Base-by-base conservation (phyloP, 495 filamentous ascomycete genomes). In the Aspergillus carlsbadensis region DNA sequence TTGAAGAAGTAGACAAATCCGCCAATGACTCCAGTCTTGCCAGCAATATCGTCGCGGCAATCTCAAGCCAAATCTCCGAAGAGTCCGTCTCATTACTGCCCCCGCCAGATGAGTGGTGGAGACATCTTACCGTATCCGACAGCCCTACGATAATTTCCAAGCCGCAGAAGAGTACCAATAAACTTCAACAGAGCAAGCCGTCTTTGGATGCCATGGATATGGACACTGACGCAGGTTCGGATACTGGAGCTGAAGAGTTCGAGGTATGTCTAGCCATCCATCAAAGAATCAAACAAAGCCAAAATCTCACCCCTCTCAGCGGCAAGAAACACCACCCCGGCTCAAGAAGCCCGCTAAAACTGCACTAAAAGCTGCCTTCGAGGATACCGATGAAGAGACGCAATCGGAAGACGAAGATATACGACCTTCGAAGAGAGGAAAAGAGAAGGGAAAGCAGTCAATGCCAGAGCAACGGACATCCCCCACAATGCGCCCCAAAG, bases 51-150 rank as follows among this genome's bases (percentile, higher is more conserved):
- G 35, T 68, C 1, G 47, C 63, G 20, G 70, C 70, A 24, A 20
- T 71, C n/a, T 52, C 61, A 24, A 35, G 13, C 7, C 36, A 35
- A 3, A 31, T 11, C 13, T 14, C 24, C 7, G 29, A 33, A 13
- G 41, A 40, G 20, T 11, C 65, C 18, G 59, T 60, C 18, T 29
- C 24, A 1, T 31, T 70, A 18, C 50, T 15, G 14, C 58, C 63
- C 26, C 55, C 65, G 20, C 61, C 58, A 44, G 67, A 65, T 3
- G 49, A 60, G 21, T 81, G 78, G 78, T 81, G 78, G 78, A 58
- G 58, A 37, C 44, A 47, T 6, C 65, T 81, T 18, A 46, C 43
- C 17, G 34, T 26, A 39, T 51, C 54, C 29, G 26, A 40, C n/a
- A 43, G n/a, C 31, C 31, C 54, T 13, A 22, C 40, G 21, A 36